Conservation (phyloP, 2,329 filamentous ascomycete species). For the Colletotrichum lupini region DNA sequence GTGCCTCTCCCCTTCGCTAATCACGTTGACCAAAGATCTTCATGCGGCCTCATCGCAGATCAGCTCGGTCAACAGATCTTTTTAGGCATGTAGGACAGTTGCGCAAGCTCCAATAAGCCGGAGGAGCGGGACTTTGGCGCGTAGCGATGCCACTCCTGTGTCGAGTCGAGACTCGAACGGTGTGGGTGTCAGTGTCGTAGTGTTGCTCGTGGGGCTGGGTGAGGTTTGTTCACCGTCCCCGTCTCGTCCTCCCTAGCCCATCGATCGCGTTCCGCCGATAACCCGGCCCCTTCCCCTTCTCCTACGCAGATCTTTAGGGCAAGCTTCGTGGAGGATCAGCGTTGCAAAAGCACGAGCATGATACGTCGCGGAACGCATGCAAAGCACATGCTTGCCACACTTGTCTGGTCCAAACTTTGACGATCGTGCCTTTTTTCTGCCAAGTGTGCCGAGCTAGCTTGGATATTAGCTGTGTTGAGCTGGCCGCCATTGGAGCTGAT, state of each 20-base stretch:
- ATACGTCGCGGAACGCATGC: slow-evolving; percentile 17
- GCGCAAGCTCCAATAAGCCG: background rate
- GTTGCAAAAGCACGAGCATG: slow-evolving; percentile 1
- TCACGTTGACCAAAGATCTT: background rate
- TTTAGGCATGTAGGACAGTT: background rate
- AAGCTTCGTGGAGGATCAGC: slow-evolving; percentile 26
- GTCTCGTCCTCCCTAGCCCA: background rate
- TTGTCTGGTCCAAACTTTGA: background rate
- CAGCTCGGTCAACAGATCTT: background rate
- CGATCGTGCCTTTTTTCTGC: slow-evolving; percentile 3
- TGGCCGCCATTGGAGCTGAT: background rate
- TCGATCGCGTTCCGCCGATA: slow-evolving; percentile 9
- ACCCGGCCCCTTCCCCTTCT: background rate
- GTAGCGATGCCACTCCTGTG: background rate
- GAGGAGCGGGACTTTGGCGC: background rate
- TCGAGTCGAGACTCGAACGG: background rate
- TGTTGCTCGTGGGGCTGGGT: background rate
- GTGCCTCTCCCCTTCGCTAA: background rate
- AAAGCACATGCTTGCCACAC: slow-evolving; percentile 25
- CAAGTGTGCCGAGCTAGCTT: background rate
- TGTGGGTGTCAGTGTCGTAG: background rate
- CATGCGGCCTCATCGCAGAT: slow-evolving; percentile 11
- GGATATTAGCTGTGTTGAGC: background rate
- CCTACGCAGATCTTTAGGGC: slow-evolving; percentile 18
- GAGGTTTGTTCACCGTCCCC: background rate